phyloP scores from a whole-genome alignment of 2,329 filamentous ascomycete genomes.

The Lasiodiplodia sp. region DNA sequence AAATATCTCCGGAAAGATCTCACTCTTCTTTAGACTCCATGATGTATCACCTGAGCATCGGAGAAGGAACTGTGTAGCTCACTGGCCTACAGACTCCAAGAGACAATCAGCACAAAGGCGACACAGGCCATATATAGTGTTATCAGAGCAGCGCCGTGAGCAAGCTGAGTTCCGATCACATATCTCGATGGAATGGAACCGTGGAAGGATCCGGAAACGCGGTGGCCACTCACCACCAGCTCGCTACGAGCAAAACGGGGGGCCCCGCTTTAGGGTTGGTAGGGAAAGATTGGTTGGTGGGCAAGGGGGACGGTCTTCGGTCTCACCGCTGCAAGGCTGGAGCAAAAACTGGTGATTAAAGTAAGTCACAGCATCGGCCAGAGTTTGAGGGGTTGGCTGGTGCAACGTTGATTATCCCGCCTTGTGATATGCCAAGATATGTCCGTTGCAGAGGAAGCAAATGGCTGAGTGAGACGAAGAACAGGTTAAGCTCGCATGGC shows the following conservation, averaged over 20 bases:
- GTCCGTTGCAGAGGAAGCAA: not conserved
- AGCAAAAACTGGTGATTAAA: not conserved
- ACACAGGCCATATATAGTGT: conserved; percentile 2
- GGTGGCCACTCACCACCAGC: not conserved
- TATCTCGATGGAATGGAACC: not conserved
- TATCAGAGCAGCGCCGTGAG: not conserved
- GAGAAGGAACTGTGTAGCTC: not conserved
- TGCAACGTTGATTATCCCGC: not conserved
- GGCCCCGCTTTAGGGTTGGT: conserved; percentile 4
- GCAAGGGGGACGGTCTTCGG: not conserved
- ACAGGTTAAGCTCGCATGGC: not conserved
- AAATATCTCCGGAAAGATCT: not conserved
- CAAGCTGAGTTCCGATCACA: not conserved
- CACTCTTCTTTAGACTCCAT: conserved; percentile 19
- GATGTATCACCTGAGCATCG: not conserved
- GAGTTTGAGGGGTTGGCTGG: not conserved
- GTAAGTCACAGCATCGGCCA: not conserved
- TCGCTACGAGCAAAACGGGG: not conserved
- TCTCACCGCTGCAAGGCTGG: not conserved
- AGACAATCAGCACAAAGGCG: not conserved
- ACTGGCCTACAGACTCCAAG: not conserved
- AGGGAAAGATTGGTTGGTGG: not conserved
- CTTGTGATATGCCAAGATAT: not conserved
- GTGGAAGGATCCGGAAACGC: not conserved
- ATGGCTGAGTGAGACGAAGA: not conserved